Conservation (phyloP, 148 eudicot genomes). For the Tetragonia tetragonoides region DNA sequence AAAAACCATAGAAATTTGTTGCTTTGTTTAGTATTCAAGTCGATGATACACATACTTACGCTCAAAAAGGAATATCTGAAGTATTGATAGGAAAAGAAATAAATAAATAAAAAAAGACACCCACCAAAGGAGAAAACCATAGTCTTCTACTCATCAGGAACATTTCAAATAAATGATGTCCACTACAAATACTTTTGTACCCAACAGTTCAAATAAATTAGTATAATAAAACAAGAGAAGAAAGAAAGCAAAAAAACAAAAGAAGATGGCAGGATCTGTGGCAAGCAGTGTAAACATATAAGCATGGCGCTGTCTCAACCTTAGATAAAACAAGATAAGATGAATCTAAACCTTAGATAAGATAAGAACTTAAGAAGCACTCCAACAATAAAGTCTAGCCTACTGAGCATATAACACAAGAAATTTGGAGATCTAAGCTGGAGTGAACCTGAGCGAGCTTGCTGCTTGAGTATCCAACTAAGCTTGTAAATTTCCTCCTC, state of each 20-base stretch:
- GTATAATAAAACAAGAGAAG: not conserved
- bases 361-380: not conserved
- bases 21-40: too few species aligned
- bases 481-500: constrained; percentile 78
- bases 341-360: not conserved
- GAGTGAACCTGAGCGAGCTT: constrained; percentile 85
- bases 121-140: not conserved
- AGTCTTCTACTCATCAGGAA: not conserved
- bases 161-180: not conserved
- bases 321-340: not conserved
- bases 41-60: not conserved
- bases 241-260: not conserved
- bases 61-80: not conserved
- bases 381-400: not conserved
- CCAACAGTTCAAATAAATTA: not conserved
- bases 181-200: not conserved
- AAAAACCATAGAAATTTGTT: too few species aligned
- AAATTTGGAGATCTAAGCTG: constrained; percentile 1
- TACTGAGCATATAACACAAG: not conserved
- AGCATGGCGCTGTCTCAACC: not conserved
- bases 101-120: not conserved
- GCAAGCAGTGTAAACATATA: not conserved
- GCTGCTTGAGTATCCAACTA: constrained; percentile 85
- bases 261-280: not conserved
- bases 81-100: not conserved